Base-by-base conservation (phyloP, 352 stramenopile genomes). In the Bremia lactucae region DNA sequence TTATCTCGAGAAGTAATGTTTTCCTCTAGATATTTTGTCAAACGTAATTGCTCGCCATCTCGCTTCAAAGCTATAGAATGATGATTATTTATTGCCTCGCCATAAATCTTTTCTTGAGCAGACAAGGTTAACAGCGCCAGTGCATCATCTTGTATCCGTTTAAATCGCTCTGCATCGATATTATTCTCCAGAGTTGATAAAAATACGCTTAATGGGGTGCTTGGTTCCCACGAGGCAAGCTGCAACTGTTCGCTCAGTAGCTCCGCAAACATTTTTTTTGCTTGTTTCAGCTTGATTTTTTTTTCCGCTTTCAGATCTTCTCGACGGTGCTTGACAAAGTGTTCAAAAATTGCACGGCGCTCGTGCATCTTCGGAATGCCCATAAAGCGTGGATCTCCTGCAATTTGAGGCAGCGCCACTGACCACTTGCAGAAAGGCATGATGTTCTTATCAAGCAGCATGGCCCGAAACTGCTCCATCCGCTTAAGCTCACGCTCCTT, bases 381-480 rank as follows among this genome's bases (percentile, higher is more conserved):
- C 36, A 85, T 62, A 46, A 91, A 91, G 0, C 78, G 71, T 2
- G 69, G 65, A 36, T 91, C 78, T n/a, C 55, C 54, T 14, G 71
- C 62, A 46, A 91, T 87, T 25, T 75, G 68, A 4, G 78, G 75
- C 23, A 91, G 57, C 21, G 74, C 78, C 8, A 84, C 78, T 31
- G 74, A 85, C 78, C 78, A 91, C 40, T 87, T 87, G 40, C 56
- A 75, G 23, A 86, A 79, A 31, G 78, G 78, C 73, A 91, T 87
- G 43, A 91, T 84, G 40, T 78, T 82, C 52, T 88, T 88, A 39
- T 88, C 73, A 21, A 75, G 66, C 38, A 91, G 49, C 78, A 91
- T 82, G 19, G 66, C 50, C 6, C 62, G 52, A 34, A 88, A 91
- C 22, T 70, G 61, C 20, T 83, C 65, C 6, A 62, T 71, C n/a